Evolutionary conservation across 345 rosid species (phyloP).

Genomic region (Gossypium arboreum): DNA sequence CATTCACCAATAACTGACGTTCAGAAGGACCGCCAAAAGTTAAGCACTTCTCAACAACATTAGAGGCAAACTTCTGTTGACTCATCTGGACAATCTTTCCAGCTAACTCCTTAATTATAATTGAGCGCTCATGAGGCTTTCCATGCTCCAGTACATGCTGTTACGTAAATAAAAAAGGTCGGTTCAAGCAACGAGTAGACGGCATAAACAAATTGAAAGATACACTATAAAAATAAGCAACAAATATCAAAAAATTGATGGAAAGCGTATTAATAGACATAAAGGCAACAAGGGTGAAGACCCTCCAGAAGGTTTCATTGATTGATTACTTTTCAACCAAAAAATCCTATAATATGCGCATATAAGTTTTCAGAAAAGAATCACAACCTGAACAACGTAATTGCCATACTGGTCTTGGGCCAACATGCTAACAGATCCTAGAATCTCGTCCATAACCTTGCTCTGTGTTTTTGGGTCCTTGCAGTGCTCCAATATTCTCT

Average conservation of each 20-base stretch:
- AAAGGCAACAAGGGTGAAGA: background rate
- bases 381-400: slow-evolving; percentile 58
- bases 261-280: background rate
- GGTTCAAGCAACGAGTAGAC: background rate
- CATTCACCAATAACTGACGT: slow-evolving; percentile 49
- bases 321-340: no score
- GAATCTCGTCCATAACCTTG: slow-evolving; percentile 59
- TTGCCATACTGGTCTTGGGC: slow-evolving; percentile 71
- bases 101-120: slow-evolving; percentile 51
- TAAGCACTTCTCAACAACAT: slow-evolving; percentile 52
- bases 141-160: slow-evolving; percentile 75
- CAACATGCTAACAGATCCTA: slow-evolving; percentile 54
- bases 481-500: slow-evolving; percentile 53
- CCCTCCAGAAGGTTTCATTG: background rate
- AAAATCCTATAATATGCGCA: background rate
- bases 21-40: slow-evolving; percentile 50
- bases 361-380: background rate
- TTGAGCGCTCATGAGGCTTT: slow-evolving; percentile 56
- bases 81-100: slow-evolving; percentile 58
- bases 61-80: background rate
- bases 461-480: slow-evolving; percentile 26
- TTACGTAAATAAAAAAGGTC: slow-evolving; percentile 8
- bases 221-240: background rate
- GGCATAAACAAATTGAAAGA: background rate
- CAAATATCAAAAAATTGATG: background rate